phyloP scores from a whole-genome alignment of 192 early-diverging fungal genomes.

The Backusella sp. region DNA sequence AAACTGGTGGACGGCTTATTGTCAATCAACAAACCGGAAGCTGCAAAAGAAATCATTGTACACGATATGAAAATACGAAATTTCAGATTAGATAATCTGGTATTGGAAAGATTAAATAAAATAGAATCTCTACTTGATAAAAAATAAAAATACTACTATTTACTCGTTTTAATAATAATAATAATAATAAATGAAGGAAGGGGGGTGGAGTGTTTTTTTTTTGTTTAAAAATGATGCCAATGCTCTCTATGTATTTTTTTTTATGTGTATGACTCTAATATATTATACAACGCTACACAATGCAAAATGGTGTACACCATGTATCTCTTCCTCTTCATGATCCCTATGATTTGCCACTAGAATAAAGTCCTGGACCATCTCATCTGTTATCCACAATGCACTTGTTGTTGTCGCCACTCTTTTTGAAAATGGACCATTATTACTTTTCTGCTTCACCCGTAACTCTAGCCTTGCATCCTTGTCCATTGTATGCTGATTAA shows the following conservation, averaged over 20 bases:
- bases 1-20: constrained; percentile 20
- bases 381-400: constrained; percentile 12
- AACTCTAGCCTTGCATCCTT: background rate
- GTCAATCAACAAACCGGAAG: background rate
- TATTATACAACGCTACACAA: background rate
- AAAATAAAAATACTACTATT: constrained; percentile 4
- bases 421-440: background rate
- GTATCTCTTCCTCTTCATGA: background rate
- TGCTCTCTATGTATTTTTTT: background rate
- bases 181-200: background rate
- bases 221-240: background rate
- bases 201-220: background rate
- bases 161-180: background rate
- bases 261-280: background rate
- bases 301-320: background rate
- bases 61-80: constrained; percentile 16
- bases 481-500: constrained; percentile 7
- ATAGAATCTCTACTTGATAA: constrained; percentile 1
- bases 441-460: background rate
- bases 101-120: background rate
- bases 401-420: background rate
- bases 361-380: constrained; percentile 10
- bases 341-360: background rate
- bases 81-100: background rate
- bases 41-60: constrained; percentile 12